Evolutionary conservation across 306 rosid species (phyloP), one percentile per base, ranked within the genome.

Genomic region (Bauhinia variegata): DNA sequence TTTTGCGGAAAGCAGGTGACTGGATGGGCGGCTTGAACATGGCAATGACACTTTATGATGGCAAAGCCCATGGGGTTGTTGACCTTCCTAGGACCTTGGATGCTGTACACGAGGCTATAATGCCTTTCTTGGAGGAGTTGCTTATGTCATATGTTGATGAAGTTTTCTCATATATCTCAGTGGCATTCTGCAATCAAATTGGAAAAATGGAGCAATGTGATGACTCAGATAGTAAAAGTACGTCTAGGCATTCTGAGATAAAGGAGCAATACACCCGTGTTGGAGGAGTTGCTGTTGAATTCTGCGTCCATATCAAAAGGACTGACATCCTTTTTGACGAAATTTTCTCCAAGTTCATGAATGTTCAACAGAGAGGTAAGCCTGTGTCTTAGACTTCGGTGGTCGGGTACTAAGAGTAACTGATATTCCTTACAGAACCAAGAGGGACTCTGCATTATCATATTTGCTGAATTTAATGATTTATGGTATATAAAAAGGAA

Each of bases 201-300:
- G 96, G 84, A 56, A 90, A 88, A 79, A 60, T 69, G 62, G 90
- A 84, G 65, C 82, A 76, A 66, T 49, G 64, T 32, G 82, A 78
- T 70, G 80, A 75, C 54, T 72, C 80, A 52, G 71, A 42, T 60
- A 67, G 73, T 71, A 73, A 71, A 78, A 79, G 67, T 74, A 73
- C 75, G 84, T 81, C 87, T 42, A 84, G 85, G 77, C 87, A 83
- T 74, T 70, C 82, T 68, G 96, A 90, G 75, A 88, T 93, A 78
- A 93, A 90, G 81, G 99, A 88, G 84, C 99, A 93, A 72, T 90
- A 86, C 66, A 77, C 84, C 32, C 95, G 96, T 46, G 99, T 90
- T 68, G 99, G 97, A 80, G 99, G 99, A 68, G 99, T 93, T 68
- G 97, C 99, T 33, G 99, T 93, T 74, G 99, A 93, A 77, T 93